These are phyloP conservation scores for Gnetum montanum DNA, from an alignment of 75 land plant genomes.

Conservation along the genomic window DNA sequence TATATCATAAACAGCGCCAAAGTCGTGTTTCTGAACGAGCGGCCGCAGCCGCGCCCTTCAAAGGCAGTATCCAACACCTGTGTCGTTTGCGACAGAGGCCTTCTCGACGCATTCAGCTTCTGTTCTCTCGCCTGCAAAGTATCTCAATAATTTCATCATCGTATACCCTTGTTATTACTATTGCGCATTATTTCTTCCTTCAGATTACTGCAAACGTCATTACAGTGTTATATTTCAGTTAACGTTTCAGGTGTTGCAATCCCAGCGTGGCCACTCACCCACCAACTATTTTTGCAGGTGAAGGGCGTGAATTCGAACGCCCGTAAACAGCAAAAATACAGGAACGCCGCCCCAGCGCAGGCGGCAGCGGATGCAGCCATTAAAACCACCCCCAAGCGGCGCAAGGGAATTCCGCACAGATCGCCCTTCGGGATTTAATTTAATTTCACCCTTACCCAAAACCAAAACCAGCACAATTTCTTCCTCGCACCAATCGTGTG, in stretches of 20 bases:
- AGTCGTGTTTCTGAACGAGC: slow-evolving; percentile 61
- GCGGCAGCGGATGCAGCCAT: slow-evolving; percentile 34
- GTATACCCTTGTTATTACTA: neutral
- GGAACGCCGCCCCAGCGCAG: slow-evolving; percentile 37
- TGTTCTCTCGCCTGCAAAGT: slow-evolving; percentile 82
- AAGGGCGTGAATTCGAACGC: no score
- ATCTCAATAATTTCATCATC: neutral
- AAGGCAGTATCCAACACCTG: slow-evolving; percentile 72
- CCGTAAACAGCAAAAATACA: no score
- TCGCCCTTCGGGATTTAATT: slow-evolving; percentile 39
- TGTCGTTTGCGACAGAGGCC: slow-evolving; percentile 51
- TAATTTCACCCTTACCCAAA: no score
- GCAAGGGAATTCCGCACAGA: slow-evolving; percentile 80
- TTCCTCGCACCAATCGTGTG: no score
- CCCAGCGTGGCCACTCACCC: neutral
- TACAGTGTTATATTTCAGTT: slow-evolving; percentile 4
- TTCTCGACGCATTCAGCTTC: slow-evolving; percentile 54
- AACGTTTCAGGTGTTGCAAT: neutral
- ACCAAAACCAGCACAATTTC: no score
- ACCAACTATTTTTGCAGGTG: no score
- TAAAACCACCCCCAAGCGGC: slow-evolving; percentile 30
- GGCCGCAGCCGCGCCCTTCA: slow-evolving; percentile 62
- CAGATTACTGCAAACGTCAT: slow-evolving; percentile 12
- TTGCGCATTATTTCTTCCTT: slow-evolving; percentile 1
- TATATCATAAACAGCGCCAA: slow-evolving; percentile 79